These are phyloP conservation scores for Hypoxylon sp. DNA, from an alignment of 2,329 filamentous ascomycete genomes.

Conservation along the genomic window DNA sequence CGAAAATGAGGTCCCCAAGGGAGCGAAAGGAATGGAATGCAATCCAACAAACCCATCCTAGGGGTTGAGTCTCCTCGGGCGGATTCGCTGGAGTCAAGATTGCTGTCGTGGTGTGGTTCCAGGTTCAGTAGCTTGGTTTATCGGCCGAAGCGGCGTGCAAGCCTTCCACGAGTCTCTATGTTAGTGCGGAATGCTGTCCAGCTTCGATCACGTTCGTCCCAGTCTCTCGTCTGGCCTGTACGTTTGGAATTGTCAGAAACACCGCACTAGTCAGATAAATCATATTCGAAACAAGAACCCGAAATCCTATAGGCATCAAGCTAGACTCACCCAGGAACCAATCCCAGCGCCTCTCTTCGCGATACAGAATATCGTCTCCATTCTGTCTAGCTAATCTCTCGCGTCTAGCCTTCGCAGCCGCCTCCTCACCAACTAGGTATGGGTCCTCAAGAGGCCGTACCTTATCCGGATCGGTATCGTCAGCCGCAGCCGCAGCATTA, in stretches of 20 bases:
- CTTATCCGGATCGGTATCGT: conserved; percentile 46
- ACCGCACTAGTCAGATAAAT: background rate
- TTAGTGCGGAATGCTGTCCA: conserved; percentile 62
- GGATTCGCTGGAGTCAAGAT: background rate
- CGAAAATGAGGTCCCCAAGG: conserved; percentile 16
- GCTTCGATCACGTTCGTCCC: conserved; percentile 66
- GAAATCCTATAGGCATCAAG: background rate
- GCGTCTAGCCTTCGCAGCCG: conserved; percentile 69
- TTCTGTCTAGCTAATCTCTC: conserved; percentile 71
- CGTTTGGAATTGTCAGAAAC: conserved; percentile 36
- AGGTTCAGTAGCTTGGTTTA: conserved; percentile 37
- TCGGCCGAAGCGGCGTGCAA: conserved; percentile 59
- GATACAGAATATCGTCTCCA: conserved; percentile 67
- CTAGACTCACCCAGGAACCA: conserved; percentile 68
- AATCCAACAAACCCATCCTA: conserved; percentile 12
- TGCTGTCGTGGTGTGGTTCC: conserved; percentile 3
- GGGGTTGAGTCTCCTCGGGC: background rate
- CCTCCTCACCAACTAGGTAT: conserved; percentile 75
- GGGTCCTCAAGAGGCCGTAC: conserved; percentile 75
- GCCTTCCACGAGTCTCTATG: conserved; percentile 58
- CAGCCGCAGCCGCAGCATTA: conserved; percentile 38
- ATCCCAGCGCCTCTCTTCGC: conserved; percentile 73
- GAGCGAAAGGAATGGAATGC: conserved; percentile 32
- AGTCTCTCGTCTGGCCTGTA: conserved; percentile 66
- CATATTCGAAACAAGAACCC: background rate